Base-by-base conservation (phyloP, 345 rosid species). In the Dimocarpus longan region DNA sequence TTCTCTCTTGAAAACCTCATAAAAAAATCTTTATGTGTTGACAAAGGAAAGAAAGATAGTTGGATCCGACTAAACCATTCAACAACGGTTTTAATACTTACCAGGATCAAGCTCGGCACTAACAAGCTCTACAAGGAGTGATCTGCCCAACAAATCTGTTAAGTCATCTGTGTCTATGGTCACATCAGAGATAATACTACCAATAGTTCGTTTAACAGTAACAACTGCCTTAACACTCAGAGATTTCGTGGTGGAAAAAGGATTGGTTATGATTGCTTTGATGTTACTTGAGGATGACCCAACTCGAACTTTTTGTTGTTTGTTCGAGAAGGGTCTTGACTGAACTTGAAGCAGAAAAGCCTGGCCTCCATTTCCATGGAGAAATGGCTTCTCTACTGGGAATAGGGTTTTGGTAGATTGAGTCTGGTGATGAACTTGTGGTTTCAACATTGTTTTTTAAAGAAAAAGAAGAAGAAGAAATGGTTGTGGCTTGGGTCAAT, bases 41-140 rank as follows among this genome's bases (percentile, higher is more conserved):
- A n/a, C n/a, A n/a, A n/a, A n/a, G n/a, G n/a, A 32, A 32, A 2
- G 37, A 32, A 32, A 3, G 37, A 32, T 32, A 32, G 37, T 32
- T 32, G 37, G 37, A 32, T 32, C 37, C 37, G 37, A 32, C 37
- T 32, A 32, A 32, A 32, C 37, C 37, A 32, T 32, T 32, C 37
- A 32, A 32, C 37, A 32, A 32, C 37, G 37, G 37, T 32, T 32
- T 32, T 32, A 32, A 32, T 32, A 82, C 91, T 83, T 86, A 90
- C 93, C 68, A 8, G 82, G 83, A 75, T 92, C 91, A 16, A 90
- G 87, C 28, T 88, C 83, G 4, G 85, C 54, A 60, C 93, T 92
- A 63, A 88, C 89, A 57, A 92, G 90, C 88, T 90, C 92, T 66
- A 92, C 60, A 9, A 78, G 79, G n/a, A 90, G 80, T 1, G 91